Evolutionary conservation across 345 rosid species (phyloP).

Genomic region (Brassica rapa): DNA sequence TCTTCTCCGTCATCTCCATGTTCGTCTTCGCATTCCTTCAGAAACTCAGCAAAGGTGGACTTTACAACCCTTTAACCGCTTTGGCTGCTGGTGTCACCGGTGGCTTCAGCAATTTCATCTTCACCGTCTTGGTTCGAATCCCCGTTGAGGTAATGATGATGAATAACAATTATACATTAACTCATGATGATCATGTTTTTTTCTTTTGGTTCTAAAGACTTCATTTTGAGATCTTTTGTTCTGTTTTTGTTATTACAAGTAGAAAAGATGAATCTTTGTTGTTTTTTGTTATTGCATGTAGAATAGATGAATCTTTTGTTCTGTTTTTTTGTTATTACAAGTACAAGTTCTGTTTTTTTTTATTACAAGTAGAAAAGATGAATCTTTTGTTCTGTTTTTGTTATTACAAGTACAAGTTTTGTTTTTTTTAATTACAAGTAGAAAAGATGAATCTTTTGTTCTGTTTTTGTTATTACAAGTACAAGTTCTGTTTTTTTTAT

Average conservation of each 20-base stretch:
- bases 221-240: neutral
- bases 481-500: too few species aligned
- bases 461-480: neutral
- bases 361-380: too few species aligned
- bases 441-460: neutral
- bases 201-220: neutral
- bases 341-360: too few species aligned
- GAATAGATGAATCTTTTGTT: neutral
- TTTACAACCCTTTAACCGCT: slow-evolving; percentile 71
- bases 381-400: too few species aligned
- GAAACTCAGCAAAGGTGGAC: slow-evolving; percentile 60
- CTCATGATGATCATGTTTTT: neutral
- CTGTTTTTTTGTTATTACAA: neutral
- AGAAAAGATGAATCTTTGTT: neutral
- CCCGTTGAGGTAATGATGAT: slow-evolving; percentile 66
- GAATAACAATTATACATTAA: neutral
- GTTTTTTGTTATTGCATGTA: neutral
- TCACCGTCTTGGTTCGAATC: slow-evolving; percentile 63
- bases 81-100: slow-evolving; percentile 63
- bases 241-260: neutral
- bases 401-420: too few species aligned
- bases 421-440: too few species aligned
- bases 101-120: slow-evolving; percentile 57
- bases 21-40: slow-evolving; percentile 66
- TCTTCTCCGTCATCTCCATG: slow-evolving; percentile 53